Conservation (phyloP, 768 basidiomycete species). For the Rhodotorula diobovata region DNA sequence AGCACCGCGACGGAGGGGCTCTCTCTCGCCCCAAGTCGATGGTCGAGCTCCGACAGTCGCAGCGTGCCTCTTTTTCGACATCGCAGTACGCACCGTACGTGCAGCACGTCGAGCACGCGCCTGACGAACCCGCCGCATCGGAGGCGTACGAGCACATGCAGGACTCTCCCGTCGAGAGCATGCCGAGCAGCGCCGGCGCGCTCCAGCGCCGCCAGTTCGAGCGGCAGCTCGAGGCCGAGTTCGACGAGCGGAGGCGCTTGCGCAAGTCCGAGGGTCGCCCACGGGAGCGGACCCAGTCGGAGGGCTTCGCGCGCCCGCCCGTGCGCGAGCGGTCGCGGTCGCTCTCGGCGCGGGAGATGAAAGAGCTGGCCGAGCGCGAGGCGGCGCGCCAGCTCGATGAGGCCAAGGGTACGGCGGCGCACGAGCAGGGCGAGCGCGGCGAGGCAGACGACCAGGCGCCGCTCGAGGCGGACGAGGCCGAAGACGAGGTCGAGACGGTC, state of each 20-base stretch:
- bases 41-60: conserved; percentile 39
- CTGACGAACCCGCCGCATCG: neutral
- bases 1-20: neutral
- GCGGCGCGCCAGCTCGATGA: conserved; percentile 48
- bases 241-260: conserved; percentile 4
- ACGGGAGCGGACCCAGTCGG: neutral
- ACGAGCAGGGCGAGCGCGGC: neutral
- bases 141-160: conserved; percentile 1
- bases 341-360: conserved; percentile 24
- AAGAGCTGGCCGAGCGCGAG: conserved; percentile 2
- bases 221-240: conserved; percentile 13
- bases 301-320: neutral
- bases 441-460: conserved; percentile 4
- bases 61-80: neutral
- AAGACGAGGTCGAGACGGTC: conserved; percentile 18
- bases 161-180: conserved; percentile 15
- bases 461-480: conserved; percentile 3
- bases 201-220: conserved; percentile 32
- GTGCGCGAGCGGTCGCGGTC: conserved; percentile 7
- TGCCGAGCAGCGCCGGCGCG: conserved; percentile 32
- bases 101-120: conserved; percentile 4
- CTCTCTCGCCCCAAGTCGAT: conserved; percentile 39
- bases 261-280: conserved; percentile 19
- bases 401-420: neutral
- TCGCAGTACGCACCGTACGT: neutral